Evolutionary conservation across 805 yeast species (phyloP), one percentile per base, ranked within the genome.

Genomic region (Ogataea thermomethanolica): DNA sequence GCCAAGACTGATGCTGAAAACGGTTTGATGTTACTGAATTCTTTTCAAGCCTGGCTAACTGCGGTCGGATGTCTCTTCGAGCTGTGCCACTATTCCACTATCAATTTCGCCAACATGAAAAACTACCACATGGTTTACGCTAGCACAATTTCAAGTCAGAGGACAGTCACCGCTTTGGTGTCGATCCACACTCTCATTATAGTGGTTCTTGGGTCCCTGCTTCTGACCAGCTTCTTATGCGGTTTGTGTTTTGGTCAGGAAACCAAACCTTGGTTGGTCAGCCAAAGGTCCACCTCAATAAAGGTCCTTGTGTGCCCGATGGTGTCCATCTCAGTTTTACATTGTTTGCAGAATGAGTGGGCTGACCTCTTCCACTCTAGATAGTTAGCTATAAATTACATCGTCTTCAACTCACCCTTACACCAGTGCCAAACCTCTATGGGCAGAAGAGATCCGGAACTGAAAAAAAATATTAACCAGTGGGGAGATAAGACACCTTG

Each of bases 41-140:
- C 37, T 25, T 46, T 41, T 31, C 56, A 52, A 23, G 44, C 45
- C 7, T 50, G 51, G 52, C 30, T 50, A 13, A 46, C 51, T 1
- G 45, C 47, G 3, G 39, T 50, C 31, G 56, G 56, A 8, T 52
- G 56, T 37, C 39, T 52, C 10, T 49, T 52, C 33, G 56, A 52
- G 38, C 28, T 50, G 25, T 52, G 54, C 39, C 47, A 43, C 26
- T 52, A 52, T 31, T 52, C 56, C 5, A 52, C 56, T n/a, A 36
- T 39, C 31, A 42, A 37, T 29, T 35, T 50, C 41, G 40, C 32
- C 32, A 46, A 40, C 35, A 46, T 52, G 49, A n/a, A 35, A 20
- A 25, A 35, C 7, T 50, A 50, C 33, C 48, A 48, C 31, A 29
- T 31, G 3, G 24, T 13, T 11, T n/a, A 25, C 11, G 14, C 38